Conservation (phyloP, 495 filamentous ascomycete species). For the Viridothelium virens region DNA sequence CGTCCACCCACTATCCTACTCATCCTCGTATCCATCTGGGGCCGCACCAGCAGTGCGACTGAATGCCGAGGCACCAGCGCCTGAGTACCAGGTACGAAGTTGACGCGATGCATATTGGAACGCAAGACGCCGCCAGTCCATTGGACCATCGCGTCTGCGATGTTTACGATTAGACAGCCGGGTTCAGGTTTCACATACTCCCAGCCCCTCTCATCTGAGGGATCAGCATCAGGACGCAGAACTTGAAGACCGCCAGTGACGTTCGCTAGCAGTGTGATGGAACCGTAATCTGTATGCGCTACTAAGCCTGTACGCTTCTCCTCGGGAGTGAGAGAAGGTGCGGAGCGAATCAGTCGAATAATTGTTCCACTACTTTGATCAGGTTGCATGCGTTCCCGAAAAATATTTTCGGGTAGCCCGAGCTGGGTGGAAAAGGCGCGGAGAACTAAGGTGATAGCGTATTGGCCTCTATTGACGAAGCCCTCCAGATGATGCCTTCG, state of each 20-base stretch:
- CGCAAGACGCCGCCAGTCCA: slow-evolving; percentile 55
- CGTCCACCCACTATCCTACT: slow-evolving; percentile 3
- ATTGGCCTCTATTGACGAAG: slow-evolving; percentile 17
- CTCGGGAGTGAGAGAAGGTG: slow-evolving; percentile 11
- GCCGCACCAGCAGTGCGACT: neutral
- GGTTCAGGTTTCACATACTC: slow-evolving; percentile 51
- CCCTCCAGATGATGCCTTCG: slow-evolving; percentile 2
- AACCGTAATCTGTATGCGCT: neutral
- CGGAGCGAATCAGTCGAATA: slow-evolving; percentile 18
- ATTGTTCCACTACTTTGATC: slow-evolving; percentile 18
- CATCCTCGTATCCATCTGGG: slow-evolving; percentile 3
- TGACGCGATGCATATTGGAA: slow-evolving; percentile 57
- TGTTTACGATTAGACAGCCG: slow-evolving; percentile 54
- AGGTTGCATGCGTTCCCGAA: slow-evolving; percentile 12
- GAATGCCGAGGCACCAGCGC: slow-evolving; percentile 17
- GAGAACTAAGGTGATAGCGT: slow-evolving; percentile 14
- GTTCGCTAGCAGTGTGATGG: slow-evolving; percentile 31
- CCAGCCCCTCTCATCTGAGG: slow-evolving; percentile 35
- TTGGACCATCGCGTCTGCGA: slow-evolving; percentile 58
- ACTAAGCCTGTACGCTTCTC: slow-evolving; percentile 7
- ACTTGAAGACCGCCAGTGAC: slow-evolving; percentile 54
- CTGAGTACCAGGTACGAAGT: slow-evolving; percentile 49
- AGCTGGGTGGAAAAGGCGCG: slow-evolving; percentile 15
- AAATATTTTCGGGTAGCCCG: slow-evolving; percentile 13
- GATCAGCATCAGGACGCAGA: slow-evolving; percentile 33